phyloP scores from a whole-genome alignment of 139 green algal species.

The Pseudopediastrum boryanum region DNA sequence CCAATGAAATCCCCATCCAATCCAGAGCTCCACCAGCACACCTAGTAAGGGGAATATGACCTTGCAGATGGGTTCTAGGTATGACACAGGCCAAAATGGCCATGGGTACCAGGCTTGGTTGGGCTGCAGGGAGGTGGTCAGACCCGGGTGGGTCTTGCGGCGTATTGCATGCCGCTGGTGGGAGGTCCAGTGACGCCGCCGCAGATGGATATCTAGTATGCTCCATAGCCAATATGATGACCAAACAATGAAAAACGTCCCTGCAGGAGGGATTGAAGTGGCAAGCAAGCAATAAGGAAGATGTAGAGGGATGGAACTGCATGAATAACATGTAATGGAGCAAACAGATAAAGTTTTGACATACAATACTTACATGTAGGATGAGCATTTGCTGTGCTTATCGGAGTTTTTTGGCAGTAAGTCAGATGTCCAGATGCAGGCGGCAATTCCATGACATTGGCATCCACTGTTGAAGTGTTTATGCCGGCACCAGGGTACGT shows the following conservation, averaged over 20 bases:
- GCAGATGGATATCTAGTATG: conserved; percentile 30
- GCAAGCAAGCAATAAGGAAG: neutral
- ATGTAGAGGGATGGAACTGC: too few species aligned
- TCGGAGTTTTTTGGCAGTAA: too few species aligned
- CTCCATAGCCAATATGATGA: conserved; percentile 35
- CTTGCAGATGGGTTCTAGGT: conserved; percentile 16
- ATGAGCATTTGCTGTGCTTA: too few species aligned
- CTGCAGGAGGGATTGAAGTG: neutral
- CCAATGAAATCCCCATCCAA: conserved; percentile 14
- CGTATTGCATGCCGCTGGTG: neutral
- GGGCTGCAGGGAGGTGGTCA: neutral
- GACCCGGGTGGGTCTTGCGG: neutral
- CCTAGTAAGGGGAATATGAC: conserved; percentile 4
- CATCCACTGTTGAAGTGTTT: too few species aligned
- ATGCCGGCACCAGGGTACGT: too few species aligned
- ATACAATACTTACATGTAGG: too few species aligned
- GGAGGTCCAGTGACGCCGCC: neutral
- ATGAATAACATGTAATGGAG: too few species aligned
- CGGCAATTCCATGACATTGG: too few species aligned
- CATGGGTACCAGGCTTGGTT: conserved; percentile 26
- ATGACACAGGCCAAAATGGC: neutral
- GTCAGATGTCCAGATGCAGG: too few species aligned
- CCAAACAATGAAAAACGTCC: conserved; percentile 30
- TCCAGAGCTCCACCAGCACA: conserved; percentile 27
- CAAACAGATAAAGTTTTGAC: too few species aligned